Evolutionary conservation across 169 alveolate genomes (phyloP), one percentile per base, ranked within the genome.

Genomic region (Eimeria mitis): DNA sequence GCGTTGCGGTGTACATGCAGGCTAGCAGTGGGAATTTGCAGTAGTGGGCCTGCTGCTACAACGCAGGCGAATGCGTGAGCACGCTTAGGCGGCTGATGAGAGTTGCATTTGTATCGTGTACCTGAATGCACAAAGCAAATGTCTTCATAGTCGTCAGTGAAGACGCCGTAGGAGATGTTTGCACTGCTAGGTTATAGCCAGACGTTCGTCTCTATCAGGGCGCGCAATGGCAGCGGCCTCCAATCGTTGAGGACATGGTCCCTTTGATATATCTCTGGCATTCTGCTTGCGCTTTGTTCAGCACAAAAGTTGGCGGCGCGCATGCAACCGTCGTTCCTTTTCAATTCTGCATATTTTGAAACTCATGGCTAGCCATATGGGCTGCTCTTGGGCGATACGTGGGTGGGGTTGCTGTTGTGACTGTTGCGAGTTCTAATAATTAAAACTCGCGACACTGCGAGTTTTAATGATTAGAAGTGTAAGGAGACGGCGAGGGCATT

Each of bases 11-110:
- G 88, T 78, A 49, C 19, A 52, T 42, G 21, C 88, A 78, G 88
- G 88, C 88, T 49, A 78, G 44, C 88, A 78, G 88, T 49, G 88
- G 88, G 88, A 78, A 49, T 25, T 25, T 78, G 65, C 88, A 78
- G 56, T 78, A 78, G 88, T 6, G 65, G 52, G 25, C 14, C 14
- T 42, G 42, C 56, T 19, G 42, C 31, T 19, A 14, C 68, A 71
- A 31, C 16, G 47, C n/a, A 8, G 83, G 49, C 79, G 78, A 34
- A 28, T 19, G 78, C 1, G 56, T 9, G 56, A 49, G 56, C 56
- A n/a, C 37, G 4, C 28, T 16, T 28, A n/a, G 40, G 75, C 5
- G 40, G 75, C 75, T 28, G 8, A 0, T 9, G 6, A 25, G 42
- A 7, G 75, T 65, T 28, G 34, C 3, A 3, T n/a, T 4, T 65